Evolutionary conservation across 179 eudicot genomes (phyloP), one percentile per base, ranked within the genome.

Genomic region (Silene coronaria): DNA sequence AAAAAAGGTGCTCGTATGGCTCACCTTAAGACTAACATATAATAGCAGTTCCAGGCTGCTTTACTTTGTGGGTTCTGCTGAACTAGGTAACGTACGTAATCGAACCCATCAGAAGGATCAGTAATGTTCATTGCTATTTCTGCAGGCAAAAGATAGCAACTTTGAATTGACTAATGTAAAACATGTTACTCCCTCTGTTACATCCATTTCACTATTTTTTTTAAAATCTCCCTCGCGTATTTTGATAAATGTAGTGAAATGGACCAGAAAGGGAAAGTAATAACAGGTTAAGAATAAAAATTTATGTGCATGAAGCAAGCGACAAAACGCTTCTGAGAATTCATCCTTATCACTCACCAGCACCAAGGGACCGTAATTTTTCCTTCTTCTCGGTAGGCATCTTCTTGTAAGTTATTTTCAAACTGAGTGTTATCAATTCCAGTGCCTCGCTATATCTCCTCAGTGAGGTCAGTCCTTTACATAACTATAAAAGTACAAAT

Each of bases 351-450:
- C 62, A 86, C 96, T 89, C 88, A 91, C 98, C 91, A 80, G 96
- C 94, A 66, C 96, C 97, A 63, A 94, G 88, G 66, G 88, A 77
- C 36, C 85, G 87, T 71, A 90, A 92, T 53, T 91, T 92, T 78
- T 92, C 92, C 83, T 88, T 83, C 85, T 74, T 89, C 74, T 89
- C 92, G 70, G 71, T 77, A 34, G 91, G 82, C 72, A 91, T 71
- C 6, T 81, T 81, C 82, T 82, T 90, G 70, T 79, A 77, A 58
- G 90, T 84, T 71, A 92, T 77, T 77, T 87, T 90, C 71, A 94
- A 77, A 48, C 88, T 81, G 36, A 83, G 84, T 76, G 85, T 87
- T 51, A 94, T 85, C 74, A 94, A 80, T 72, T 90, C 89, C 77
- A 89, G 78, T 63, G 97, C 97, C 53, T 89, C 96, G 83, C 85